Evolutionary conservation across 352 stramenopile species (phyloP).

Genomic region (Globisporangium abappressorium): DNA sequence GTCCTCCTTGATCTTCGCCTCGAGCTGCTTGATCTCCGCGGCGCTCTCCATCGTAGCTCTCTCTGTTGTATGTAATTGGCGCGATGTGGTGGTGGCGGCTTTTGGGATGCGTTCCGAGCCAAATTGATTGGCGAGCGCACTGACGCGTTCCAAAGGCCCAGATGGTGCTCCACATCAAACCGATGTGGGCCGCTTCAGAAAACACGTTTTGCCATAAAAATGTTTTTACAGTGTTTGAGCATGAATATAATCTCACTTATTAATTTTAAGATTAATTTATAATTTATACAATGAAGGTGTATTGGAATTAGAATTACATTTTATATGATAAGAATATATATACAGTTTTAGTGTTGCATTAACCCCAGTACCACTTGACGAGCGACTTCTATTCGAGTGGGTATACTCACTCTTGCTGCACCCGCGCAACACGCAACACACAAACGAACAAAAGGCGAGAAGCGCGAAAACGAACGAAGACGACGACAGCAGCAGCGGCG

Average conservation of each 20-base stretch:
- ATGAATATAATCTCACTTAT: too few relatives aligned
- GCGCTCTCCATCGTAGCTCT: constrained; percentile 43
- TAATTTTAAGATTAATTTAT: too few relatives aligned
- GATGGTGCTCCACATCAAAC: neutral
- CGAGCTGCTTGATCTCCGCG: constrained; percentile 82
- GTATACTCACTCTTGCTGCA: neutral
- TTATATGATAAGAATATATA: too few relatives aligned
- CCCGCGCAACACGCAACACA: neutral
- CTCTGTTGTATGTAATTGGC: neutral
- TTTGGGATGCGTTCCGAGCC: constrained; percentile 22
- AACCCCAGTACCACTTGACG: too few relatives aligned
- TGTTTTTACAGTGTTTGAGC: neutral
- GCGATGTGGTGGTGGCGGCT: constrained; percentile 1
- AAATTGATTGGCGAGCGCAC: constrained; percentile 19
- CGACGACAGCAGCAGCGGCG: neutral
- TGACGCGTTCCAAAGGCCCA: neutral
- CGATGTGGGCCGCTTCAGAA: neutral
- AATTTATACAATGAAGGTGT: too few relatives aligned
- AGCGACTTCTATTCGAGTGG: constrained; percentile 1
- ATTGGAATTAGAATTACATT: too few relatives aligned
- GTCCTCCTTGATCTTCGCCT: constrained; percentile 84
- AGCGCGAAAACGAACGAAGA: constrained; percentile 2
- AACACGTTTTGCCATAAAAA: neutral
- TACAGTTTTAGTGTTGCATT: neutral
- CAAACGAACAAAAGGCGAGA: neutral